A percentile compares a stretch with the other conserved stretches of the same genome.
These are phyloP conservation scores for Lactarius vividus DNA, from an alignment of 768 basidiomycete species.

Conservation along the genomic window DNA sequence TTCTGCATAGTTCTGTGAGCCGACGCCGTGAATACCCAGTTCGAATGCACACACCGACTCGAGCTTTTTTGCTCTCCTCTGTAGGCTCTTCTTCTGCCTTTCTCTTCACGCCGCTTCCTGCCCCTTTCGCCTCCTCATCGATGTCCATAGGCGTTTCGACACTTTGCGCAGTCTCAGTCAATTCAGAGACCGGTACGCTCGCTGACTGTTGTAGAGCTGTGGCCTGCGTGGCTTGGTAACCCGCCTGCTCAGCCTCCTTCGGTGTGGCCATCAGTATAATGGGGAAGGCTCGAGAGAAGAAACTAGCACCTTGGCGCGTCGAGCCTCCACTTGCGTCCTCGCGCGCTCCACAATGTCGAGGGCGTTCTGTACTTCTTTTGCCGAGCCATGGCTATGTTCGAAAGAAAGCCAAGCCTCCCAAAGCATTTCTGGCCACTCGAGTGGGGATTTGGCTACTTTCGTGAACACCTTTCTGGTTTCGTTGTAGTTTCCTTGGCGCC, in stretches of 20 bases:
- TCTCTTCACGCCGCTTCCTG: slow-evolving; percentile 54
- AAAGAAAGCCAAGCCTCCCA: slow-evolving; percentile 92
- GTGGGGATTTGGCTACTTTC: slow-evolving; percentile 61
- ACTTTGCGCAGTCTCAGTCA: slow-evolving; percentile 14
- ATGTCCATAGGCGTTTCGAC: slow-evolving; percentile 42
- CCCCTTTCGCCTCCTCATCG: slow-evolving; percentile 37
- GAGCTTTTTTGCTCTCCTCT: slow-evolving; percentile 57
- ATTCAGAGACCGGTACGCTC: slow-evolving; percentile 33
- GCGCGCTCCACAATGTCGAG: slow-evolving; percentile 65
- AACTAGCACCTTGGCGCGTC: slow-evolving; percentile 57
- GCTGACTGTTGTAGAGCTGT: slow-evolving; percentile 42
- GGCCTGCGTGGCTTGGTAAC: slow-evolving; percentile 49
- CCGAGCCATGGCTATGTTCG: slow-evolving; percentile 77
- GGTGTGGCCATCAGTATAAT: background rate
- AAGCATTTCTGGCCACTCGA: slow-evolving; percentile 95
- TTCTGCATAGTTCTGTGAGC: slow-evolving; percentile 35
- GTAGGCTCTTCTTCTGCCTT: slow-evolving; percentile 52
- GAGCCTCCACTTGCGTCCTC: slow-evolving; percentile 56
- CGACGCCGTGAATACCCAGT: background rate
- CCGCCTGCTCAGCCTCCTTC: slow-evolving; percentile 64
- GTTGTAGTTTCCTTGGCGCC: slow-evolving; percentile 55
- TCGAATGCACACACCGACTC: slow-evolving; percentile 48
- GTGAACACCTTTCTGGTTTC: slow-evolving; percentile 65
- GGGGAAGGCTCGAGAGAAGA: background rate
- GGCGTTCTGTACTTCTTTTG: slow-evolving; percentile 61